Evolutionary conservation across 1,284 basidiomycete species (phyloP).

Genomic region (Mycosarcoma mackinlayi): DNA sequence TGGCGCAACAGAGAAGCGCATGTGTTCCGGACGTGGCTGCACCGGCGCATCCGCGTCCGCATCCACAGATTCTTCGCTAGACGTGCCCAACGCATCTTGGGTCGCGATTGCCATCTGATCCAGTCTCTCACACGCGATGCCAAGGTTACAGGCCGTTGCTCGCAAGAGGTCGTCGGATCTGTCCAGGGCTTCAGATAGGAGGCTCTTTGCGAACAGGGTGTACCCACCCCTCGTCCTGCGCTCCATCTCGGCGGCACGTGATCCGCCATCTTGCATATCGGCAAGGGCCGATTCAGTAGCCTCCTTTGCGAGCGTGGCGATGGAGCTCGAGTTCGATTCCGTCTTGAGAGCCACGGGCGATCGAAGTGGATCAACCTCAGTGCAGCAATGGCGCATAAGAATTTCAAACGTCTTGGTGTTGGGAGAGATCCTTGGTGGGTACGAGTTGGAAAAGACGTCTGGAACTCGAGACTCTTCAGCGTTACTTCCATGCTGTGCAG

Average conservation of each 20-base stretch:
- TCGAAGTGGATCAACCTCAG: slow-evolving; percentile 51
- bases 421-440: slow-evolving; percentile 37
- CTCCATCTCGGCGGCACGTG: slow-evolving; percentile 41
- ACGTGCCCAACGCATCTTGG: neutral
- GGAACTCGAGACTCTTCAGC: slow-evolving; percentile 12
- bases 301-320: slow-evolving; percentile 30
- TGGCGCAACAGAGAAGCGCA: slow-evolving; percentile 8
- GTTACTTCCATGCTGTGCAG: slow-evolving; percentile 7
- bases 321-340: slow-evolving; percentile 23
- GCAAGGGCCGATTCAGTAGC: slow-evolving; percentile 33
- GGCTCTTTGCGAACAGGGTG: slow-evolving; percentile 37
- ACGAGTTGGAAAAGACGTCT: slow-evolving; percentile 29
- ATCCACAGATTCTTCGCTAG: neutral
- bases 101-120: neutral
- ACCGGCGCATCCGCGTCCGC: slow-evolving; percentile 2
- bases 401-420: slow-evolving; percentile 60
- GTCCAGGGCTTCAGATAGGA: slow-evolving; percentile 42
- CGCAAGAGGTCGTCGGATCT: slow-evolving; percentile 25
- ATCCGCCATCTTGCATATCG: slow-evolving; percentile 45
- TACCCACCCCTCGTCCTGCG: slow-evolving; percentile 31
- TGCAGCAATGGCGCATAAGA: slow-evolving; percentile 54
- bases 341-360: slow-evolving; percentile 50
- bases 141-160: slow-evolving; percentile 31
- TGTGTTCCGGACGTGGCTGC: slow-evolving; percentile 18
- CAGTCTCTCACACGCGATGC: slow-evolving; percentile 10